Conservation (phyloP, 2,329 filamentous ascomycete genomes). For the Stachybotrys elegans region DNA sequence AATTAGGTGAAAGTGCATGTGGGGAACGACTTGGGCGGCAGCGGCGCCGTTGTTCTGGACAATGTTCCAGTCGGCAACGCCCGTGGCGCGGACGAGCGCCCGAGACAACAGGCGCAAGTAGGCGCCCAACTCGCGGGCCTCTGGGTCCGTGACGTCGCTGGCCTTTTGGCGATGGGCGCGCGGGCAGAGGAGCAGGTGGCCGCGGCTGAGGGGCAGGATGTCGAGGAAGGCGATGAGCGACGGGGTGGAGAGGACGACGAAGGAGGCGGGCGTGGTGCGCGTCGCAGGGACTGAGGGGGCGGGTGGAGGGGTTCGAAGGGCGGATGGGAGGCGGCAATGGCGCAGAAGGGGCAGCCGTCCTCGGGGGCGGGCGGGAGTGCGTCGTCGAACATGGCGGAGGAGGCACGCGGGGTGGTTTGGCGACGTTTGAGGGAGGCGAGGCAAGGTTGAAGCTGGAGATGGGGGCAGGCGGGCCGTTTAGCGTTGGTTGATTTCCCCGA, state of each 20-base stretch:
- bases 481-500: too few relatives aligned
- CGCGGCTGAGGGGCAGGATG: conserved; percentile 79
- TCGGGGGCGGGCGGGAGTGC: conserved; percentile 22
- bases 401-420: background rate
- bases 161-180: conserved; percentile 74
- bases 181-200: conserved; percentile 79
- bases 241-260: conserved; percentile 72
- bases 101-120: conserved; percentile 68
- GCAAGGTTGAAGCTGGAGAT: too few relatives aligned
- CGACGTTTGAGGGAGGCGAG: background rate
- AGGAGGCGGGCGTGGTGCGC: conserved; percentile 41
- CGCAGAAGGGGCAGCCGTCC: conserved; percentile 56
- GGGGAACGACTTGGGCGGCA: conserved; percentile 87
- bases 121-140: conserved; percentile 62
- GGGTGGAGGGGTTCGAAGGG: conserved; percentile 41
- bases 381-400: conserved; percentile 28
- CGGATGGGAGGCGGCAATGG: conserved; percentile 45
- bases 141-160: conserved; percentile 58
- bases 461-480: too few relatives aligned
- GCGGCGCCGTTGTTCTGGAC: conserved; percentile 92
- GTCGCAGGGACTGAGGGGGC: conserved; percentile 30
- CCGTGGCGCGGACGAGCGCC: conserved; percentile 64
- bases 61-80: conserved; percentile 84
- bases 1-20: conserved; percentile 94
- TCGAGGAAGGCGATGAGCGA: conserved; percentile 84